phyloP scores from a whole-genome alignment of 208 protist genomes.

The Trypanosoma mega region DNA sequence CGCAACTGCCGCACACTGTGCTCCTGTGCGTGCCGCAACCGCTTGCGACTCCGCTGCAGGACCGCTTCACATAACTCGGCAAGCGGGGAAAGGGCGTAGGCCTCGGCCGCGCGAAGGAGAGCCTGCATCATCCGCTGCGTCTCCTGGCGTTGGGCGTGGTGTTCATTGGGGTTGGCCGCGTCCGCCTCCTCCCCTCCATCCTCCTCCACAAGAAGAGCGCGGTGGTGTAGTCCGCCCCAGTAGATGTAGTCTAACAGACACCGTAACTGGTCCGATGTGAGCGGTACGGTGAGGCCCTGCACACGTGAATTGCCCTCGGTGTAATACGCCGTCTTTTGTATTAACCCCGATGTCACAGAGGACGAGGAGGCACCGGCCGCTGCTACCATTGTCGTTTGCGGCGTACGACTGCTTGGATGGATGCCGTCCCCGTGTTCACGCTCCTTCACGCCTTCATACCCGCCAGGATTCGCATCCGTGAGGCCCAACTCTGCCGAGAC shows the following conservation, averaged over 20 bases:
- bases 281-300: conserved; percentile 44
- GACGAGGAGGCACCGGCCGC: no score
- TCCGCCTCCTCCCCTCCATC: conserved; percentile 12
- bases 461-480: no score
- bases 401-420: no score
- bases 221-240: conserved; percentile 58
- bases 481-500: background rate
- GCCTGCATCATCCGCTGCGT: conserved; percentile 28
- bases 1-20: conserved; percentile 42
- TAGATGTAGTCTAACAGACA: conserved; percentile 69
- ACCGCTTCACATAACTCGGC: conserved; percentile 46
- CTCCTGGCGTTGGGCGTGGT: conserved; percentile 2
- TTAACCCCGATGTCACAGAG: background rate
- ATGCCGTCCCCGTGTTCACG: no score
- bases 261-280: conserved; percentile 54
- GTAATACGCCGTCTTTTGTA: conserved; percentile 52
- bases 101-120: conserved; percentile 37
- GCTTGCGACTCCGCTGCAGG: conserved; percentile 33
- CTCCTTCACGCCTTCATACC: no score
- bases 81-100: conserved; percentile 53
- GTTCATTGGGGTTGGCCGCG: background rate
- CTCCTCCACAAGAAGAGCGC: conserved; percentile 50
- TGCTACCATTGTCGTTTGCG: background rate
- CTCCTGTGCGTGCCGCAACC: conserved; percentile 38
- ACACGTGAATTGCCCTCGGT: conserved; percentile 68